phyloP scores from a whole-genome alignment of 1,284 basidiomycete species.

The Bondarzewia mesenterica region DNA sequence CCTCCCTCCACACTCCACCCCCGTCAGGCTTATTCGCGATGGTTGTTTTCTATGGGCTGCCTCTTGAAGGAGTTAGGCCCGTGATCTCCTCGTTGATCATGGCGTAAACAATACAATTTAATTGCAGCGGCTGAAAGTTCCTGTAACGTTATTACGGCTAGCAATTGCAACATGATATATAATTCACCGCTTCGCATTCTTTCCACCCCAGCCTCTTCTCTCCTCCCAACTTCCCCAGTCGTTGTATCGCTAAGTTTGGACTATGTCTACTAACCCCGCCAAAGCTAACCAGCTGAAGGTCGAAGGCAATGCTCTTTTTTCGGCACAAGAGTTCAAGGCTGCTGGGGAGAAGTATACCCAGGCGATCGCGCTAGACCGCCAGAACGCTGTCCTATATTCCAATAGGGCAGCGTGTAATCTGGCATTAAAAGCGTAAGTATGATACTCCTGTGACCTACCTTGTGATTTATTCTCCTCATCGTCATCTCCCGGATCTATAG shows the following conservation, averaged over 20 bases:
- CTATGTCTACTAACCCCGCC: constrained; percentile 5
- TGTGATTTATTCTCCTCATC: no score
- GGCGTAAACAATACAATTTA: no score
- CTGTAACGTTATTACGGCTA: no score
- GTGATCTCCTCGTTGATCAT: no score
- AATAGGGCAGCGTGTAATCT: constrained; percentile 29
- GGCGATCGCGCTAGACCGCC: constrained; percentile 22
- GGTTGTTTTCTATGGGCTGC: no score
- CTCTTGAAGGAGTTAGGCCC: no score
- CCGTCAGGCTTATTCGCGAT: no score
- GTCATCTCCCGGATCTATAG: neutral
- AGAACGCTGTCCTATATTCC: constrained; percentile 27
- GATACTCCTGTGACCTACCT: neutral
- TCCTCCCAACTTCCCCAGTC: constrained; percentile 3
- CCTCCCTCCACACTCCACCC: no score
- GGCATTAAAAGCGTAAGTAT: constrained; percentile 14
- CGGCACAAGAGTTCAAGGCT: constrained; percentile 20
- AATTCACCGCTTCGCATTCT: no score
- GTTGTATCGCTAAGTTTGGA: no score
- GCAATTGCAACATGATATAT: no score
- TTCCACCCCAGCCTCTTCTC: neutral
- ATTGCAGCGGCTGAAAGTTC: no score
- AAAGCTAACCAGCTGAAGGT: constrained; percentile 22
- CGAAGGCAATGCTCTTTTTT: constrained; percentile 28
- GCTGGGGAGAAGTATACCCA: constrained; percentile 26